A percentile compares a stretch with the other conserved stretches of the same genome.
These are phyloP conservation scores for Yamadazyma atmosphaerica DNA, from an alignment of 1,139 yeast genomes.

Conservation along the genomic window DNA sequence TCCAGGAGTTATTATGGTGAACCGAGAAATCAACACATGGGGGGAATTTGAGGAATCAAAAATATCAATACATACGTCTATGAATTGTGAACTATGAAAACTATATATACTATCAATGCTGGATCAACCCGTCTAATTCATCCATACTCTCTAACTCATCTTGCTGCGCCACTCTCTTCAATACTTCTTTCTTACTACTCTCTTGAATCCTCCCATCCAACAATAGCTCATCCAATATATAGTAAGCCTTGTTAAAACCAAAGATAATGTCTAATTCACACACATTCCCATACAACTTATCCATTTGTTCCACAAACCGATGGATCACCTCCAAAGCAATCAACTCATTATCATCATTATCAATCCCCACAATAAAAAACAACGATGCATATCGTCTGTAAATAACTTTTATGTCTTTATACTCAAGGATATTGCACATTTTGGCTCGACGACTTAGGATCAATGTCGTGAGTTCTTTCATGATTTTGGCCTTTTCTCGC, in stretches of 20 bases:
- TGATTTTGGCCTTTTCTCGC: slow-evolving; percentile 80
- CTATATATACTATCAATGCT: no score
- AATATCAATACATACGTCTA: no score
- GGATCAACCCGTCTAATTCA: slow-evolving; percentile 37
- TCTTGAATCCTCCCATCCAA: slow-evolving; percentile 85
- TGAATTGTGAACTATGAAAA: no score
- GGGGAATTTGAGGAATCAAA: no score
- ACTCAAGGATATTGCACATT: slow-evolving; percentile 95
- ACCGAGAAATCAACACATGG: no score
- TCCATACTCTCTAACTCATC: slow-evolving; percentile 60
- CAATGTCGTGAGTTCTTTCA: slow-evolving; percentile 82
- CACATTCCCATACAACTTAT: slow-evolving; percentile 93
- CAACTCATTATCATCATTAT: slow-evolving; percentile 82
- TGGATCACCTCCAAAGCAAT: slow-evolving; percentile 85
- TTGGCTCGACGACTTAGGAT: slow-evolving; percentile 84
- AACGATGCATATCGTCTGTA: slow-evolving; percentile 92
- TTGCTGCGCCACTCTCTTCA: slow-evolving; percentile 76
- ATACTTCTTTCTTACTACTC: slow-evolving; percentile 75
- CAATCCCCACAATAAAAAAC: slow-evolving; percentile 85
- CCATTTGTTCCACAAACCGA: slow-evolving; percentile 96
- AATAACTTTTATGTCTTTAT: slow-evolving; percentile 82
- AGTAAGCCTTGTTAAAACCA: slow-evolving; percentile 92
- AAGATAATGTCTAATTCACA: slow-evolving; percentile 92
- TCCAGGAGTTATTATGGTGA: no score
- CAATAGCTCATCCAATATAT: slow-evolving; percentile 85